Percentiles rank a stretch among this genome's conserved stretches.
Conservation (phyloP, 2,329 filamentous ascomycete genomes). For the Exophiala xenobiotica region DNA sequence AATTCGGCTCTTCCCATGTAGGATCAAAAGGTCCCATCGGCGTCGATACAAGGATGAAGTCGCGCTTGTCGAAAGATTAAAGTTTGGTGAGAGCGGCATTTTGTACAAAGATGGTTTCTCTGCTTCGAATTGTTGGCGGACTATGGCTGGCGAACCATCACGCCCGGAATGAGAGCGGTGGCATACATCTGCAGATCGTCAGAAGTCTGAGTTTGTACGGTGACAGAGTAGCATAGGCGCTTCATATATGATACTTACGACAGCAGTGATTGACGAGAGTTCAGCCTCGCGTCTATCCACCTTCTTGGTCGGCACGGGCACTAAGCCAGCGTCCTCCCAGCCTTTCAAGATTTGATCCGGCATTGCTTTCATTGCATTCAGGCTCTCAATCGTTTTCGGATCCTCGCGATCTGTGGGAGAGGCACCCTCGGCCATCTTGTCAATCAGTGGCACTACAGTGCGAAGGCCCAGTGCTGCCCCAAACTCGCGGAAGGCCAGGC, state of each 20-base stretch:
- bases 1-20: too few species aligned
- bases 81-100: too few species aligned
- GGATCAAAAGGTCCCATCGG: too few species aligned
- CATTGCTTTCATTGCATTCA: conserved; percentile 8
- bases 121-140: too few species aligned
- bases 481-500: conserved; percentile 57
- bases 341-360: conserved; percentile 15
- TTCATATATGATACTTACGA: conserved; percentile 26
- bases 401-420: not conserved
- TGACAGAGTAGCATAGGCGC: not conserved
- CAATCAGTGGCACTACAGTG: conserved; percentile 32
- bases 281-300: conserved; percentile 45
- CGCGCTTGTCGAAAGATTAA: too few species aligned
- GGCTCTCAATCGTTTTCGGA: not conserved
- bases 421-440: not conserved
- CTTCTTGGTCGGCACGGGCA: conserved; percentile 18
- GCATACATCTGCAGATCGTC: conserved; percentile 51
- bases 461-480: conserved; percentile 52
- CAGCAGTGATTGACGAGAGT: conserved; percentile 54
- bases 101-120: too few species aligned
- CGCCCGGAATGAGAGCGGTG: conserved; percentile 55
- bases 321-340: conserved; percentile 22
- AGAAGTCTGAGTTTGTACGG: not conserved
- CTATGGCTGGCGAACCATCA: conserved; percentile 8
- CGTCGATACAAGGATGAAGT: too few species aligned